Percentiles rank a stretch among this genome's conserved stretches.
These are phyloP conservation scores for Cystofilobasidium capitatum DNA, from an alignment of 768 basidiomycete genomes.

Conservation along the genomic window DNA sequence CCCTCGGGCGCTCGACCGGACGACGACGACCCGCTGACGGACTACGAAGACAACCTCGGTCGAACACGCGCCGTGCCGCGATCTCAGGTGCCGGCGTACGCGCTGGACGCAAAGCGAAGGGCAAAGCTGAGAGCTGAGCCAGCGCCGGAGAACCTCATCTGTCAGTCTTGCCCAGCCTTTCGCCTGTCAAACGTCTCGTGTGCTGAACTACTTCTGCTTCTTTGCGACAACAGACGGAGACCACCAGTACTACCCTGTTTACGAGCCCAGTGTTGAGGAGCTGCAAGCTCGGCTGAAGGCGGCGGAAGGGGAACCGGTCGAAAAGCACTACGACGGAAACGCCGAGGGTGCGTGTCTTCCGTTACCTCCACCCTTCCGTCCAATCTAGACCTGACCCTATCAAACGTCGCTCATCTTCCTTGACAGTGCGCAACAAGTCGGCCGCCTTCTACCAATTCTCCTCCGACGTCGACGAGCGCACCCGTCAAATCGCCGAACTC, in stretches of 20 bases:
- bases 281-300: slow-evolving; percentile 44
- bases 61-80: slow-evolving; percentile 57
- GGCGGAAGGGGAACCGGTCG: slow-evolving; percentile 57
- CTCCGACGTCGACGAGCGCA: slow-evolving; percentile 66
- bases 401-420: no score
- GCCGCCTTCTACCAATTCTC: slow-evolving; percentile 91
- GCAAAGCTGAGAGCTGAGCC: slow-evolving; percentile 20
- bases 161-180: slow-evolving; percentile 41
- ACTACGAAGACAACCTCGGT: slow-evolving; percentile 81
- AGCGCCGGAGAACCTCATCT: slow-evolving; percentile 49
- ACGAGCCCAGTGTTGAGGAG: slow-evolving; percentile 66
- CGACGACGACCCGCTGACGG: slow-evolving; percentile 60
- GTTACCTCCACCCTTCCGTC: background rate
- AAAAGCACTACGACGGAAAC: slow-evolving; percentile 78
- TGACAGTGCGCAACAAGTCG: slow-evolving; percentile 62
- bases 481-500: slow-evolving; percentile 73
- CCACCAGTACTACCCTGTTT: slow-evolving; percentile 74
- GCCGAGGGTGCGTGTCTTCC: slow-evolving; percentile 45
- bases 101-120: slow-evolving; percentile 40
- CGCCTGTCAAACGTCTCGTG: slow-evolving; percentile 21
- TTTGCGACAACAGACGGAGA: slow-evolving; percentile 52
- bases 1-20: slow-evolving; percentile 44
- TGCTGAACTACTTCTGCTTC: background rate
- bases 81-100: slow-evolving; percentile 67
- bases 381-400: background rate